phyloP scores from a whole-genome alignment of 1,139 yeast genomes.

The Taphrina pruni region DNA sequence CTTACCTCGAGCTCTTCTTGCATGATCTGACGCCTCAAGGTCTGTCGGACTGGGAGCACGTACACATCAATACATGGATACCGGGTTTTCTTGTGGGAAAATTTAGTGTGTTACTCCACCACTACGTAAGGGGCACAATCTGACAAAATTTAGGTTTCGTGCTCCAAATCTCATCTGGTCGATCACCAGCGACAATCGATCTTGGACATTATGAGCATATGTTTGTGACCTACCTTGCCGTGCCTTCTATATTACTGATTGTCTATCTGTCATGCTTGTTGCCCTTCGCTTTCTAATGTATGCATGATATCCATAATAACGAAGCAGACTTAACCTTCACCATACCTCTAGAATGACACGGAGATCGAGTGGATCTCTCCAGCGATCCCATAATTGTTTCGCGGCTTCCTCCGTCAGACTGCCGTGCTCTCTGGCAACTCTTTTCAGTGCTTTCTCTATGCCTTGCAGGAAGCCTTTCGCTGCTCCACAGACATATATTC shows the following conservation, averaged over 20 bases:
- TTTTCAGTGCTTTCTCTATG: constrained; percentile 67
- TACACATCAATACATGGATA: neutral
- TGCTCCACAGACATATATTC: constrained; percentile 85
- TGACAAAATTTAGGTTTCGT: neutral
- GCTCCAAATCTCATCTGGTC: no score
- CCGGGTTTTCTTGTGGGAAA: neutral
- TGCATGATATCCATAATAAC: neutral
- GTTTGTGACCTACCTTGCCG: no score
- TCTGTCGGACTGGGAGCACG: neutral
- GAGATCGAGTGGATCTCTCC: constrained; percentile 41
- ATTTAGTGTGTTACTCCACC: neutral
- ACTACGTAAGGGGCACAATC: constrained; percentile 18
- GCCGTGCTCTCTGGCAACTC: constrained; percentile 60
- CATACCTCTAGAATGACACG: constrained; percentile 40
- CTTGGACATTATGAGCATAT: no score
- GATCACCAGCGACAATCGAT: no score
- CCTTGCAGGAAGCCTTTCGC: constrained; percentile 85
- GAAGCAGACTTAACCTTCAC: neutral
- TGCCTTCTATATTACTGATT: no score
- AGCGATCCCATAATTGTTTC: constrained; percentile 54
- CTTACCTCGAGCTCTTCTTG: constrained; percentile 37
- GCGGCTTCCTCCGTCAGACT: constrained; percentile 63
- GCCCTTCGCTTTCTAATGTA: neutral
- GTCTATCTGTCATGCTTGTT: neutral
- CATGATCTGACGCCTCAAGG: neutral